Evolutionary conservation across 352 stramenopile genomes (phyloP).

Genomic region (Phytophthora litchii): DNA sequence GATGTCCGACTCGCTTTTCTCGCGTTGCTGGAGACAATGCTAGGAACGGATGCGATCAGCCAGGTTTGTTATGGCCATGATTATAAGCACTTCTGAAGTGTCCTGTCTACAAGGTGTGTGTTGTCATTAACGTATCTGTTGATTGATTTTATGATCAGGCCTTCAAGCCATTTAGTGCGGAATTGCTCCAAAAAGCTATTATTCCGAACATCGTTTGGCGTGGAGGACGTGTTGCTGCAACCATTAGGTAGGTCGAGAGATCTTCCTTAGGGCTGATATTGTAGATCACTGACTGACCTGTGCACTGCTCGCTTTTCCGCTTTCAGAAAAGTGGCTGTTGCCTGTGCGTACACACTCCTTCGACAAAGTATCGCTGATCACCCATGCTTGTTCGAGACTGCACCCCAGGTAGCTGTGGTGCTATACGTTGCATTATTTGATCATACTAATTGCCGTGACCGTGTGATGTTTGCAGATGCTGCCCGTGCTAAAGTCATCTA

Average conservation of each 20-base stretch:
- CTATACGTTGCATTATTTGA: neutral
- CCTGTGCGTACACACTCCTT: constrained; percentile 85
- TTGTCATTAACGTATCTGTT: neutral
- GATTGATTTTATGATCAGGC: constrained; percentile 32
- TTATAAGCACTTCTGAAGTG: neutral
- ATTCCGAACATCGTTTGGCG: constrained; percentile 92
- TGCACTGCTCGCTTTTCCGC: constrained; percentile 1
- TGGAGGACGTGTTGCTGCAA: constrained; percentile 84
- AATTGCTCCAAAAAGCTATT: constrained; percentile 77
- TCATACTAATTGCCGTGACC: constrained; percentile 5
- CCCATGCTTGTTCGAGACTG: constrained; percentile 82
- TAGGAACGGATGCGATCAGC: constrained; percentile 55
- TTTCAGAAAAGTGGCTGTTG: constrained; percentile 88
- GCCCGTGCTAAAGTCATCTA: constrained; percentile 86
- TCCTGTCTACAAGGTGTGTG: neutral
- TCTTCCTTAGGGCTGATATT: neutral
- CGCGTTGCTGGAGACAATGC: constrained; percentile 85
- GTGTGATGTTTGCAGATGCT: constrained; percentile 62
- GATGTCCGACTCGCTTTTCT: constrained; percentile 84
- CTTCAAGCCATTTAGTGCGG: constrained; percentile 64
- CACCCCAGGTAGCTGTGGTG: constrained; percentile 55
- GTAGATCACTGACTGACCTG: constrained; percentile 9
- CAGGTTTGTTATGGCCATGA: constrained; percentile 40
- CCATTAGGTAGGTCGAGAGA: constrained; percentile 60
- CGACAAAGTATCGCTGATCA: constrained; percentile 77